Evolutionary conservation across 257 asterid genomes (phyloP).

Genomic region (Fraxinus quadrangulata): DNA sequence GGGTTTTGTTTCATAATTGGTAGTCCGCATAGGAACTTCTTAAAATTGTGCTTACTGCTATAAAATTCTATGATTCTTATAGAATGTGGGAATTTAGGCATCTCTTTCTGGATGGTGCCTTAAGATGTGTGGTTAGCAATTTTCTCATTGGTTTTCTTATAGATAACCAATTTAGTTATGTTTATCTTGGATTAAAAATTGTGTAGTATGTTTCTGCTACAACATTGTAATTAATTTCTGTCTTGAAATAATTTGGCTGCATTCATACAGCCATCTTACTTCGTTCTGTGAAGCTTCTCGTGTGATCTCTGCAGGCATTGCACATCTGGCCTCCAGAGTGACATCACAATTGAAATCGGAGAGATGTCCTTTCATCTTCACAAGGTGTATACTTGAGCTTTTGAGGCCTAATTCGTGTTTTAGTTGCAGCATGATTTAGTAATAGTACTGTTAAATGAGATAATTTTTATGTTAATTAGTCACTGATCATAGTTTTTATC

Average conservation of each 20-base stretch:
- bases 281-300: not conserved
- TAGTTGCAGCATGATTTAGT: not conserved
- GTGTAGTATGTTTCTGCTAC: not conserved
- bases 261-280: not conserved
- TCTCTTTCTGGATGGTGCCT: not conserved
- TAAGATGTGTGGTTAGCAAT: not conserved
- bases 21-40: not conserved
- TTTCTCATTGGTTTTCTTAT: not conserved
- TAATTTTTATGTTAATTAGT: too few species aligned
- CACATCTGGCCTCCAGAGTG: slow-evolving; percentile 80
- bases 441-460: not conserved
- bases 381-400: slow-evolving; percentile 46
- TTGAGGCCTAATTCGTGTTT: not conserved
- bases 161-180: not conserved
- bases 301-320: slow-evolving; percentile 53
- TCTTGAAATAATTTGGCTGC: not conserved
- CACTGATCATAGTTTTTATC: not conserved
- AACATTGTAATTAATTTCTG: not conserved
- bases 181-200: not conserved
- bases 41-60: not conserved
- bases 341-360: slow-evolving; percentile 70
- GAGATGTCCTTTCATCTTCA: slow-evolving; percentile 92
- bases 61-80: not conserved
- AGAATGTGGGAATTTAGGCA: not conserved
- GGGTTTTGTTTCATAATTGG: not conserved